These are phyloP conservation scores for Eucalyptus victrix DNA, from an alignment of 345 rosid species.

Conservation along the genomic window DNA sequence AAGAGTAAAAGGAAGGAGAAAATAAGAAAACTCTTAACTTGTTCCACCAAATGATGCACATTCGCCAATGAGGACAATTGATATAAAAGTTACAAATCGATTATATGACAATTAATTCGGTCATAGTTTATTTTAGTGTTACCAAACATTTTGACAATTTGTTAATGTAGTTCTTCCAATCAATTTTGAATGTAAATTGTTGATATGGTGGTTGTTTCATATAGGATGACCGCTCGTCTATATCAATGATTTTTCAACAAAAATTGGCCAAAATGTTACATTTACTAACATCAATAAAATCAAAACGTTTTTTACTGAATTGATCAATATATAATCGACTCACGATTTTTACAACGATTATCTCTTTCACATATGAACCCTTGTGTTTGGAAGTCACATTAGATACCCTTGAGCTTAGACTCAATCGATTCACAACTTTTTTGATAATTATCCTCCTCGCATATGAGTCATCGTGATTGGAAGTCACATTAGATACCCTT, in stretches of 20 bases:
- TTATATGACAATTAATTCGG: too few species aligned
- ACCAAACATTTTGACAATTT: too few species aligned
- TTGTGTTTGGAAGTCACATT: background rate
- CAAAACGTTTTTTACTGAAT: too few species aligned
- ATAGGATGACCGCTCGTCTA: accelerated
- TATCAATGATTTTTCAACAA: accelerated
- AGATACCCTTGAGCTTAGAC: background rate
- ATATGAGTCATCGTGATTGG: too few species aligned
- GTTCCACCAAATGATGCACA: background rate
- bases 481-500: background rate
- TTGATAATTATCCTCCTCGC: background rate
- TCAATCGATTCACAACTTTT: background rate
- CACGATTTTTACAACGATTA: too few species aligned
- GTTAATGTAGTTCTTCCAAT: accelerated
- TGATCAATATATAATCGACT: too few species aligned
- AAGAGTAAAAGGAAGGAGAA: background rate
- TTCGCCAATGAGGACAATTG: background rate
- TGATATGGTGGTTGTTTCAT: accelerated
- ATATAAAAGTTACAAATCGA: too few species aligned
- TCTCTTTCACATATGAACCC: accelerated
- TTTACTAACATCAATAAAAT: too few species aligned
- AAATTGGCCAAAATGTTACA: too few species aligned
- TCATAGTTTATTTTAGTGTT: too few species aligned
- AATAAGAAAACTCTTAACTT: background rate
- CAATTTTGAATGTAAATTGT: too few species aligned